These are phyloP conservation scores for Chenopodium suecicum DNA, from an alignment of 148 eudicot genomes.

Conservation along the genomic window DNA sequence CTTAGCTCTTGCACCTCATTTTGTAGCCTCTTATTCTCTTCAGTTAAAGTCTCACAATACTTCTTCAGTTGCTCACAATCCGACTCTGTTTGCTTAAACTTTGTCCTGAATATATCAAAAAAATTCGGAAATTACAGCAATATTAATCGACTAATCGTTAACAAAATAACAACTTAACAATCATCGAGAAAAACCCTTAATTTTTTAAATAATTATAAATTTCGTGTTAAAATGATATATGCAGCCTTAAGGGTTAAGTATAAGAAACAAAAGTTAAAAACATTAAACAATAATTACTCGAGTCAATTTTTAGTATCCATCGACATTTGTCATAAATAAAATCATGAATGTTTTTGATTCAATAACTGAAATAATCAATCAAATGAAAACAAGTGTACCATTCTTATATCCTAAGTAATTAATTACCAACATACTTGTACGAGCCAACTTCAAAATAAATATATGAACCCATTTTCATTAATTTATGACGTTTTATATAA, in stretches of 20 bases:
- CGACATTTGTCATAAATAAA: neutral
- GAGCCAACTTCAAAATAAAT: neutral
- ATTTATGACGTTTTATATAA: slow-evolving; percentile 33
- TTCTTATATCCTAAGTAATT: no score
- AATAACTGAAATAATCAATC: neutral
- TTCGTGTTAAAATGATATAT: no score
- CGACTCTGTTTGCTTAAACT: slow-evolving; percentile 69
- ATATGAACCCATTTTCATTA: slow-evolving; percentile 29
- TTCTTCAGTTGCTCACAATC: slow-evolving; percentile 56
- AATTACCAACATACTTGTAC: neutral
- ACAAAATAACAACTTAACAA: no score
- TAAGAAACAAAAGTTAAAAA: neutral
- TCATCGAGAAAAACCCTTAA: neutral
- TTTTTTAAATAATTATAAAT: no score
- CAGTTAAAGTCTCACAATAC: slow-evolving; percentile 57
- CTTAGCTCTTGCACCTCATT: slow-evolving; percentile 61
- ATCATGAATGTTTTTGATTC: neutral
- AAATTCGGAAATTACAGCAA: neutral
- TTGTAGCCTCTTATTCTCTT: slow-evolving; percentile 56
- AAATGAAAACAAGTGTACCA: slow-evolving; percentile 3
- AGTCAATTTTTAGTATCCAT: no score
- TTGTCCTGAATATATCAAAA: slow-evolving; percentile 42
- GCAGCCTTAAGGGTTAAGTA: neutral
- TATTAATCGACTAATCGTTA: no score
- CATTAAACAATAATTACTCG: no score